Conservation (phyloP, 257 asterid genomes). For the Solanum tarapatanum region DNA sequence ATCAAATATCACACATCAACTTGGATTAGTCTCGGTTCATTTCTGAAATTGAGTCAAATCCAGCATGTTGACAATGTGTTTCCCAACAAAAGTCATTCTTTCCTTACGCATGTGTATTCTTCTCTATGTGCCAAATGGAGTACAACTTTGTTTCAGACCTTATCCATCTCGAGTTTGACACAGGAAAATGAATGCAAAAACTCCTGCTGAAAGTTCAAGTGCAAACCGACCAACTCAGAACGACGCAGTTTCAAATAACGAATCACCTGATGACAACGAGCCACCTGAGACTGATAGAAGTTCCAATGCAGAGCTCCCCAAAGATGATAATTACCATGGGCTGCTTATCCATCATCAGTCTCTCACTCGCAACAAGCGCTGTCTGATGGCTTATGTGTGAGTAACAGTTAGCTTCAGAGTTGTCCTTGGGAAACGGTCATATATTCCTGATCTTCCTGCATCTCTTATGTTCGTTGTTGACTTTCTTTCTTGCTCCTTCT, state of each 20-base stretch:
- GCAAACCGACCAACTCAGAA: neutral
- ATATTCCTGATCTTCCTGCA: neutral
- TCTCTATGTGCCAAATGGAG: neutral
- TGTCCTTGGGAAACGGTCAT: neutral
- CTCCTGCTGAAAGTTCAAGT: neutral
- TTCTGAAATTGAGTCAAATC: neutral
- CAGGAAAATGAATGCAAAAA: neutral
- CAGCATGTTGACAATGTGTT: neutral
- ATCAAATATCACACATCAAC: neutral
- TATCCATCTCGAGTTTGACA: neutral
- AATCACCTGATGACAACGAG: neutral
- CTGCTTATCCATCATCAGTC: constrained; percentile 87
- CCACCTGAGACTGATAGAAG: neutral
- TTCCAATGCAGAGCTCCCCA: constrained; percentile 3
- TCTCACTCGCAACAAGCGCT: constrained; percentile 76
- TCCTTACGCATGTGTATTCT: neutral
- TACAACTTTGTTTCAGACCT: neutral
- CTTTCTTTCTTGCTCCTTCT: neutral
- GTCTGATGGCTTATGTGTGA: constrained; percentile 91
- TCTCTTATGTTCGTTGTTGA: neutral
- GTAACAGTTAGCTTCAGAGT: constrained; percentile 4
- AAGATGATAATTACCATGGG: constrained; percentile 61
- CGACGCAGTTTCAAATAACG: neutral
- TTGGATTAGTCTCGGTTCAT: neutral
- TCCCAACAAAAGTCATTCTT: neutral